These are phyloP conservation scores for Gomphus bonarii DNA, from an alignment of 1,284 basidiomycete species.

Conservation along the genomic window DNA sequence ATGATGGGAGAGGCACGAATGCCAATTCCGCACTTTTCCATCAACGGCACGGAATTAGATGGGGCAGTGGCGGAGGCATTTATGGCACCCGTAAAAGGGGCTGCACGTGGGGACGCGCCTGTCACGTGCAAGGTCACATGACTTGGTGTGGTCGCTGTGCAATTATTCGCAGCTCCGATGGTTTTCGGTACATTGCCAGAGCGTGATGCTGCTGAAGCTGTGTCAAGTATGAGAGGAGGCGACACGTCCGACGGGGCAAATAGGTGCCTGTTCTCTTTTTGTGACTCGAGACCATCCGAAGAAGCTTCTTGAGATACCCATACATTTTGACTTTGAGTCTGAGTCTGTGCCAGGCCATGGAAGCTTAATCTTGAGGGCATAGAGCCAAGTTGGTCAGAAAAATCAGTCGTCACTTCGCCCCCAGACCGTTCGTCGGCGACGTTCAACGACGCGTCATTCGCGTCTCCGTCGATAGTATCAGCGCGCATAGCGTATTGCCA, in stretches of 20 bases:
- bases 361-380: neutral
- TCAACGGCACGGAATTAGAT: neutral
- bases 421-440: conserved; percentile 17
- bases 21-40: neutral
- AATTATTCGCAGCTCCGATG: neutral
- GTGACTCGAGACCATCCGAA: neutral
- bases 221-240: neutral
- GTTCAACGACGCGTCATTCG: conserved; percentile 1
- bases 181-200: neutral
- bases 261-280: neutral
- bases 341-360: conserved; percentile 6
- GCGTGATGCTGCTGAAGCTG: neutral
- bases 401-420: conserved; percentile 16
- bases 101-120: conserved; percentile 4
- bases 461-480: neutral
- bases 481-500: conserved; percentile 9
- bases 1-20: neutral
- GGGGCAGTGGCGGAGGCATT: neutral
- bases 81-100: neutral
- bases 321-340: neutral
- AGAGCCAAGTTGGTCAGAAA: neutral
- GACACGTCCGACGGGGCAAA: neutral
- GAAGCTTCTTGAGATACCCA: neutral
- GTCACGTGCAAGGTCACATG: conserved; percentile 12
- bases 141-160: neutral